Evolutionary conservation across 2,329 filamentous ascomycete species (phyloP).

Genomic region (Amauroascus verrucosus): DNA sequence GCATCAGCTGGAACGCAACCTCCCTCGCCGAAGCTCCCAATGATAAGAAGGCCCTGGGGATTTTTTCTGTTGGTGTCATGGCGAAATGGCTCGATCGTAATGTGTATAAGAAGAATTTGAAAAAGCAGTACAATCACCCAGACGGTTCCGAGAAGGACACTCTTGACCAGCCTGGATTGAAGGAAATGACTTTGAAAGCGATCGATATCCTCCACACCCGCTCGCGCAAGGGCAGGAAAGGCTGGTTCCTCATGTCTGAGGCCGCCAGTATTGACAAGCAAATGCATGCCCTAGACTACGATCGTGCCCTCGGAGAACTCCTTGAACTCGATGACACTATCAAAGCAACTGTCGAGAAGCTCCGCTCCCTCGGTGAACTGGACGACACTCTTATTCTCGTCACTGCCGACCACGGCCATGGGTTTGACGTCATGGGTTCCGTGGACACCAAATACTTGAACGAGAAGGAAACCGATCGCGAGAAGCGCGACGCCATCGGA

Average conservation of each 20-base stretch:
- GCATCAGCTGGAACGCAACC: slow-evolving; percentile 63
- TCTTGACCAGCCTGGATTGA: slow-evolving; percentile 67
- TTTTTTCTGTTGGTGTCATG: slow-evolving; percentile 65
- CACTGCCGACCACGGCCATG: slow-evolving; percentile 81
- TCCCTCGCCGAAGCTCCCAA: slow-evolving; percentile 50
- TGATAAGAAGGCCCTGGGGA: slow-evolving; percentile 57
- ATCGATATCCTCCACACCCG: slow-evolving; percentile 63
- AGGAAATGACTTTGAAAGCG: slow-evolving; percentile 83
- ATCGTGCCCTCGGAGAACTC: slow-evolving; percentile 72
- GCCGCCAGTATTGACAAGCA: slow-evolving; percentile 80
- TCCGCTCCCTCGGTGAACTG: slow-evolving; percentile 54
- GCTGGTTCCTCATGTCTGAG: slow-evolving; percentile 82
- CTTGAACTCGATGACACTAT: slow-evolving; percentile 79
- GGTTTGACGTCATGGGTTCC: slow-evolving; percentile 74
- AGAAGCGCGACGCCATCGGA: slow-evolving; percentile 66
- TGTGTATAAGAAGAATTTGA: slow-evolving; percentile 62
- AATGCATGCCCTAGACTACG: slow-evolving; percentile 79
- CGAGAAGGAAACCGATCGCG: slow-evolving; percentile 53
- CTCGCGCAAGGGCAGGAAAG: slow-evolving; percentile 53
- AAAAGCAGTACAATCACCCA: slow-evolving; percentile 56
- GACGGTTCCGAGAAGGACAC: slow-evolving; percentile 54
- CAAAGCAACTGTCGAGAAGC: slow-evolving; percentile 60
- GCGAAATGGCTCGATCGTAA: slow-evolving; percentile 82
- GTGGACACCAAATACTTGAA: slow-evolving; percentile 70
- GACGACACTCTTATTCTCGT: slow-evolving; percentile 71